These are phyloP conservation scores for Fagopyrum homotropicum DNA, from an alignment of 148 eudicot genomes.

Conservation along the genomic window DNA sequence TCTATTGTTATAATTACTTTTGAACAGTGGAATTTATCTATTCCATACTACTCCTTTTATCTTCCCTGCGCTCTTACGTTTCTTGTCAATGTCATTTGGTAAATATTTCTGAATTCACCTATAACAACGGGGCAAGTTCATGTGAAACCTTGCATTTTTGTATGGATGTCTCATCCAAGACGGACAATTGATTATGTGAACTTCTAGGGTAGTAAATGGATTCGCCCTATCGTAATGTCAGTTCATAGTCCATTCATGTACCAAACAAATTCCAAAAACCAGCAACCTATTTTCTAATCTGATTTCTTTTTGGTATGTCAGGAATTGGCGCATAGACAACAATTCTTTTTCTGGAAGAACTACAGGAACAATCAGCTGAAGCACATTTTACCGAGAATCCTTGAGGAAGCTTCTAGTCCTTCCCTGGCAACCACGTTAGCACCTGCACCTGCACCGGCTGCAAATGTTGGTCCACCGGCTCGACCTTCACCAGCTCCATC, in stretches of 20 bases:
- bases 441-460: constrained; percentile 37
- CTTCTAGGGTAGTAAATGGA: not conserved
- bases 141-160: not conserved
- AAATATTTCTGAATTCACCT: not conserved
- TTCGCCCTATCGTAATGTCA: not conserved
- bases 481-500: constrained; percentile 60
- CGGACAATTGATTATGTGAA: not conserved
- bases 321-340: constrained; percentile 95
- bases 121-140: not conserved
- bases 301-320: constrained; percentile 16
- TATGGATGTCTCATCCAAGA: not conserved
- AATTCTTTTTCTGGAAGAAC: constrained; percentile 91
- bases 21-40: not conserved
- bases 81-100: not conserved
- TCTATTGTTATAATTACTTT: not conserved
- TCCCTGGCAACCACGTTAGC: constrained; percentile 34
- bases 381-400: constrained; percentile 85
- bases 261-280: not conserved
- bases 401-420: constrained; percentile 61
- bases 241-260: not conserved
- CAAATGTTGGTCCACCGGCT: constrained; percentile 36
- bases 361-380: constrained; percentile 85
- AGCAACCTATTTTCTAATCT: not conserved
- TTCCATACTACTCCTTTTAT: not conserved
- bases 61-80: not conserved